These are phyloP conservation scores for Emericellopsis cladophorae DNA, from an alignment of 2,329 filamentous ascomycete genomes.

Conservation along the genomic window DNA sequence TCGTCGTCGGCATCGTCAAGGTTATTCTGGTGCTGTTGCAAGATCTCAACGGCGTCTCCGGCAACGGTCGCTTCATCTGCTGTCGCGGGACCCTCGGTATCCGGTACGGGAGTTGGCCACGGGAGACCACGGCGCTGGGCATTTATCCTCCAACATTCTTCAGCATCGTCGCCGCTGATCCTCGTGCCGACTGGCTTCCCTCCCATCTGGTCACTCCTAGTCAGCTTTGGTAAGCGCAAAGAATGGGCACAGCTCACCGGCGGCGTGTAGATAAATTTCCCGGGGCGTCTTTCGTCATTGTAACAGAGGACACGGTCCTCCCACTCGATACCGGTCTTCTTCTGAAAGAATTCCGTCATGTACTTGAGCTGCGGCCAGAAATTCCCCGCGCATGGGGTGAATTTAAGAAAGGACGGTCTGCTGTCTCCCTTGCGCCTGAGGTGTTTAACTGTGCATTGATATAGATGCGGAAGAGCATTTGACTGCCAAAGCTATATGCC, in stretches of 20 bases:
- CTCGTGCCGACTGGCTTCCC: conserved; percentile 24
- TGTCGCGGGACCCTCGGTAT: no score
- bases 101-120: conserved; percentile 8
- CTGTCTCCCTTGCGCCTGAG: conserved; percentile 25
- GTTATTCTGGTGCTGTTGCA: background rate
- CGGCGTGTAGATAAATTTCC: conserved; percentile 27
- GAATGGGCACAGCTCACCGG: conserved; percentile 23
- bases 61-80: background rate
- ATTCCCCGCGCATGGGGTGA: conserved; percentile 21
- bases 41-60: background rate
- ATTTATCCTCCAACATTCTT: conserved; percentile 20
- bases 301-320: conserved; percentile 30
- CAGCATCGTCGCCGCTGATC: conserved; percentile 14
- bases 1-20: background rate
- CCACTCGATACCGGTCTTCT: conserved; percentile 48
- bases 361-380: conserved; percentile 30
- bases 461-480: conserved; percentile 42
- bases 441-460: conserved; percentile 44
- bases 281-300: conserved; percentile 14
- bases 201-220: conserved; percentile 11
- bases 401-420: conserved; percentile 21
- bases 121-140: conserved; percentile 14
- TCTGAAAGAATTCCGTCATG: conserved; percentile 45
- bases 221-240: background rate
- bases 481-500: conserved; percentile 52